These are phyloP conservation scores for Pestalotiopsis sp. DNA, from an alignment of 2,329 filamentous ascomycete genomes.

Conservation along the genomic window DNA sequence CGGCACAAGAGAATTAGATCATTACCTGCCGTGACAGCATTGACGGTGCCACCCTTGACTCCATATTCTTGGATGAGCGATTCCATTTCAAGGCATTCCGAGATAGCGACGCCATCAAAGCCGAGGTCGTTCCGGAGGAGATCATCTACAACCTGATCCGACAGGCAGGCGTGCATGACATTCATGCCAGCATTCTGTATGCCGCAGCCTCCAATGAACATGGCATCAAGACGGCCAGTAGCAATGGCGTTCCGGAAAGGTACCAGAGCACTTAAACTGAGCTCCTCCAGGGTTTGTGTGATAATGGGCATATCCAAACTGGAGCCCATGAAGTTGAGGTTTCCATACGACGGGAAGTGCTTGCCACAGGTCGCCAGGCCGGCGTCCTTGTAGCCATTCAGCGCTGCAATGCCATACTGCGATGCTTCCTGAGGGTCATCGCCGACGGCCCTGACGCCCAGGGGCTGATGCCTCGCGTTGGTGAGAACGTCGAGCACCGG, in stretches of 20 bases:
- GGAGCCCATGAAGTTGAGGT: slow-evolving; percentile 89
- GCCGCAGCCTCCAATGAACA: slow-evolving; percentile 94
- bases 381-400: slow-evolving; percentile 91
- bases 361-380: slow-evolving; percentile 90
- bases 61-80: slow-evolving; percentile 93
- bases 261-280: slow-evolving; percentile 88
- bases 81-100: slow-evolving; percentile 96
- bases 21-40: slow-evolving; percentile 96
- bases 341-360: slow-evolving; percentile 95
- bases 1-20: slow-evolving; percentile 89
- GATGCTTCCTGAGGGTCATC: slow-evolving; percentile 96
- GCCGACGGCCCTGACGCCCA: slow-evolving; percentile 86
- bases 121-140: slow-evolving; percentile 84
- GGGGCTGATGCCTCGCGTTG: slow-evolving; percentile 86
- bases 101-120: slow-evolving; percentile 91
- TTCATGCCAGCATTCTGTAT: slow-evolving; percentile 92
- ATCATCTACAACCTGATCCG: slow-evolving; percentile 90
- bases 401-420: slow-evolving; percentile 85
- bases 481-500: slow-evolving; percentile 93
- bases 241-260: slow-evolving; percentile 90
- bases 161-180: slow-evolving; percentile 92
- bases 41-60: slow-evolving; percentile 94
- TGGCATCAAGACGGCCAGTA: slow-evolving; percentile 80
- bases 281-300: slow-evolving; percentile 88
- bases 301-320: slow-evolving; percentile 93